These are phyloP conservation scores for Chaetomium globosum DNA, from an alignment of 2,329 filamentous ascomycete genomes.

Conservation along the genomic window DNA sequence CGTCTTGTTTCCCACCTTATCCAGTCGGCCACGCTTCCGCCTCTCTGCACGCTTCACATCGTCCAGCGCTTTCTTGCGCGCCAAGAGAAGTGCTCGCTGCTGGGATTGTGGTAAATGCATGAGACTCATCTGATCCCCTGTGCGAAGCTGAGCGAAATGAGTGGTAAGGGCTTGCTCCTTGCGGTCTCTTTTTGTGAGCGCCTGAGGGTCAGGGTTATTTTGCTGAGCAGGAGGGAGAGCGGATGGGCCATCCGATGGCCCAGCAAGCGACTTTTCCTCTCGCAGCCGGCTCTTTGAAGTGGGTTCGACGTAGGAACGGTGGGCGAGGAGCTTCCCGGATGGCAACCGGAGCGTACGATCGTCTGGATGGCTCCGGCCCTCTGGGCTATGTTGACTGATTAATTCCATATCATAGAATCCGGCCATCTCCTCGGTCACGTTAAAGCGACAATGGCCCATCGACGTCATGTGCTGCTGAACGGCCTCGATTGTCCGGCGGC, in stretches of 20 bases:
- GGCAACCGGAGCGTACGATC: slow-evolving; percentile 14
- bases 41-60: slow-evolving; percentile 25
- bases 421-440: slow-evolving; percentile 44
- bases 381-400: slow-evolving; percentile 21
- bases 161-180: slow-evolving; percentile 15
- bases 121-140: slow-evolving; percentile 24
- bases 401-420: slow-evolving; percentile 46
- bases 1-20: slow-evolving; percentile 25
- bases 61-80: slow-evolving; percentile 24
- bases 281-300: background rate
- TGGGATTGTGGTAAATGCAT: slow-evolving; percentile 24
- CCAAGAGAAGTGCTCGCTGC: slow-evolving; percentile 28
- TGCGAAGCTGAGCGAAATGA: slow-evolving; percentile 22
- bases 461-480: slow-evolving; percentile 56
- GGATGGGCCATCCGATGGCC: background rate
- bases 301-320: slow-evolving; percentile 13
- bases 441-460: slow-evolving; percentile 53
- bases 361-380: slow-evolving; percentile 1
- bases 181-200: slow-evolving; percentile 14
- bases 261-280: slow-evolving; percentile 7
- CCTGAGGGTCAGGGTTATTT: background rate
- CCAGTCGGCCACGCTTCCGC: slow-evolving; percentile 14
- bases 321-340: slow-evolving; percentile 21
- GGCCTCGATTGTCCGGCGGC: slow-evolving; percentile 47
- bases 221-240: background rate